Base-by-base conservation (phyloP, 2,329 filamentous ascomycete genomes). In the Fusarium tuaranense region DNA sequence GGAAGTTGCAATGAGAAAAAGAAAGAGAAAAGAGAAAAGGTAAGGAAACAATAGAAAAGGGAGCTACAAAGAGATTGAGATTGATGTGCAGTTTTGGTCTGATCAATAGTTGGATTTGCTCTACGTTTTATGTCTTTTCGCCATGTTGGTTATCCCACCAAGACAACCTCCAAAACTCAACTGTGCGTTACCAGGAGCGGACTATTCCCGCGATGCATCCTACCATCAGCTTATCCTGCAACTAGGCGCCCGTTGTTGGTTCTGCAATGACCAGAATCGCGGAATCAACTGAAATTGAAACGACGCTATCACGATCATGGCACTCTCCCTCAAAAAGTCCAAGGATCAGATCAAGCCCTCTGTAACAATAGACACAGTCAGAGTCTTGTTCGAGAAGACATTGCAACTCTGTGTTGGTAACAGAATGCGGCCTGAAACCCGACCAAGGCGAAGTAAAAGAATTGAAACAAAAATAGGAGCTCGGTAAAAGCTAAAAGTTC, bases 401-500 rank as follows among this genome's bases (percentile, higher is more conserved):
- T 41, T 53, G 46, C 44, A 63, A 63, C 61, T 53, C 34, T 63
- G 22, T 55, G 61, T 63, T 63, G 61, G 61, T 63, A 63, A 34
- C 60, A 63, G 44, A 53, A 25, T 38, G 60, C 60, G 44, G 10
- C 60, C 60, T 51, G 22, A 22, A 18, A 32, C 44, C 10, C 18
- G 63, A 81, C 86, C 41, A 32, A 9, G 22, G 20, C n/a, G 13
- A 20, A 36, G 20, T 13, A 36, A n/a, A 13, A 32, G 25, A 34
- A 34, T 53, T 39, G 46, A 39, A 55, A 44, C 46, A 25, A 60
- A 59, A 63, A 72, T 70, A 67, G 61, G 32, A 34, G 30, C 58
- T 25, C 27, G 5, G 12, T n/a, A 25, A 59, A 38, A 38, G 25
- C 44, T 9, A 12, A 63, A 63, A 25, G 36, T 44, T 55, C 2